Base-by-base conservation (phyloP, 768 basidiomycete genomes). In the Scleroderma citrinum region DNA sequence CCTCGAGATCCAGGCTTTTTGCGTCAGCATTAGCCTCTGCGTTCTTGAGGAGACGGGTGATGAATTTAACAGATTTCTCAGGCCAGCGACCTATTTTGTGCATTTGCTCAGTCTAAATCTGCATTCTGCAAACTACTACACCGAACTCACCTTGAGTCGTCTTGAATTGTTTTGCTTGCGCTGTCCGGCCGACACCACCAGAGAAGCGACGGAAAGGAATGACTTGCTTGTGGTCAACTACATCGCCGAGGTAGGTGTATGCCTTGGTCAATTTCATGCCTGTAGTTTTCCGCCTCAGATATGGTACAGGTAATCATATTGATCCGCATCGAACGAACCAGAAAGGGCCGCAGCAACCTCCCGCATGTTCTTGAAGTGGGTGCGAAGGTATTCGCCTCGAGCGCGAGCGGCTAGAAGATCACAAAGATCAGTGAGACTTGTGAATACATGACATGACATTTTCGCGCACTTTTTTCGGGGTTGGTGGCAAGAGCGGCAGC, bases 301-400 rank as follows among this genome's bases (percentile, higher is more conserved):
- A 39, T 44, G 5, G 19, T 20, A n/a, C 7, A 3, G 16, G 24
- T n/a, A 43, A 40, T 29, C 8, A 32, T 12, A 26, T 0, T 5
- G 21, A 40, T 21, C 19, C 31, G 19, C 51, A 50, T 34, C 29
- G 36, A n/a, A 36, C 71, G 63, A 56, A 92, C 93, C 94, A 57
- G 85, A 81, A 56, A 97, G 76, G 58, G 89, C 92, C 56, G 95
- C 95, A 45, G 90, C 94, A 49, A 98, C 96, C 74, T 99, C 96
- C 56, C 91, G 85, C 92, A 96, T 98, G 82, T 98, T 99, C 87
- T 99, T 99, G 85, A 96, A 99, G 77, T 97, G 95, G 42, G 96
- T 98, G 62, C 94, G 90, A 66, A 96, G 83, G 80, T 97, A 93
- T 76, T 95, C 92, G 62, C 93, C 93, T 64, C 88, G 87, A 51